Base-by-base conservation (phyloP, 192 early-diverging fungal species). In the Neocallimastix lanati region DNA sequence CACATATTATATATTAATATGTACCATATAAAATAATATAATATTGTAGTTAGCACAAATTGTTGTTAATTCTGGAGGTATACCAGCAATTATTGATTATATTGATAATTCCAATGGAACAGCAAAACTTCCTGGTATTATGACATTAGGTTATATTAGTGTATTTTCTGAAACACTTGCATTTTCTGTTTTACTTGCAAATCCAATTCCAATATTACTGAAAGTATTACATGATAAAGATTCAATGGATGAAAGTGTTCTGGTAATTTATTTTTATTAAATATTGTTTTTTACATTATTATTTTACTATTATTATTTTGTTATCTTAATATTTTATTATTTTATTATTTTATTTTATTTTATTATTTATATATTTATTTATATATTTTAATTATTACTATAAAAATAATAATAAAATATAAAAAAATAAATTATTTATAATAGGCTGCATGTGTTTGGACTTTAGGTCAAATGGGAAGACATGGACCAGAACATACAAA, bases 401-500 rank as follows among this genome's bases (percentile, higher is more conserved):
- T n/a, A n/a, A n/a, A n/a, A n/a, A 80, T 40, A 36, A 58, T 76
- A 35, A n/a, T 81, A 21, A 1, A n/a, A 21, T 21, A 18, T 13
- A 78, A 27, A 28, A 78, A n/a, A n/a, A n/a, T n/a, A n/a, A n/a
- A n/a, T n/a, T n/a, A n/a, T n/a, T n/a, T 29, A 76, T 11, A 0
- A 6, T 76, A 88, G 85, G 82, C 88, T 29, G 88, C 88, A 0
- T 85, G 85, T 79, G 88, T 87, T 4, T 90, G 88, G 88, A 82
- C 86, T n/a, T 83, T 89, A 18, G 87, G 88, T 9, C 89, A 90
- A 79, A 88, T 90, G 77, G 89, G 89, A 30, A 84, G 89, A 35
- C 89, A 90, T 81, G 82, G 82, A 30, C 89, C 88, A 21, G 89
- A 90, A 80, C 89, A 90, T 78, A 88, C 89, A 78, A 88, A 89